phyloP scores from a whole-genome alignment of 805 yeast species.

The Spencermartinsiella europaea region DNA sequence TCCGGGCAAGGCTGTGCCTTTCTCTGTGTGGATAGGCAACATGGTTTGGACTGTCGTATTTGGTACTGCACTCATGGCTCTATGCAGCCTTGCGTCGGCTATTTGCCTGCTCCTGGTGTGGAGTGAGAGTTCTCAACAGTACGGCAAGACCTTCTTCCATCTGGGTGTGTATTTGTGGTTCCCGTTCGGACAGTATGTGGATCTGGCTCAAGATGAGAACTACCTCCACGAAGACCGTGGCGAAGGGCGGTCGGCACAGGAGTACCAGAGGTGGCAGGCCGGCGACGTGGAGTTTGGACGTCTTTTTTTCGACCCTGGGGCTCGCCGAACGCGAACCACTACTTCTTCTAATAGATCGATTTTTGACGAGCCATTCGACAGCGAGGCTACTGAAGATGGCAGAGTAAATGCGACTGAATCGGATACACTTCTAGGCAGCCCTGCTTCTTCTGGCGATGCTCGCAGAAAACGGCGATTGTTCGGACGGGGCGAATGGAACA shows the following conservation, averaged over 20 bases:
- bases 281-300: conserved; percentile 65
- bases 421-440: conserved; percentile 2
- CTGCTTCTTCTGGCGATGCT: conserved; percentile 1
- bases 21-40: conserved; percentile 65
- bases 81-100: conserved; percentile 49
- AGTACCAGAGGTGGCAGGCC: conserved; percentile 83
- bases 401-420: neutral
- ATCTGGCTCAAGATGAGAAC: conserved; percentile 69
- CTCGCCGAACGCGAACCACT: neutral
- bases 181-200: conserved; percentile 90
- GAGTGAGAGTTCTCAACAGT: conserved; percentile 49
- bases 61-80: conserved; percentile 55
- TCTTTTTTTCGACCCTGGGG: conserved; percentile 68
- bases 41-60: conserved; percentile 66
- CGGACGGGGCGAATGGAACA: conserved; percentile 89
- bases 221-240: conserved; percentile 82
- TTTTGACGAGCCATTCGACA: neutral
- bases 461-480: conserved; percentile 49
- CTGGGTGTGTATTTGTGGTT: conserved; percentile 66
- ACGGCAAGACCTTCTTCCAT: conserved; percentile 54
- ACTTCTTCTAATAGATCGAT: neutral
- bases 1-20: conserved; percentile 46
- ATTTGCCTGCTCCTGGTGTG: conserved; percentile 40
- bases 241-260: conserved; percentile 79
- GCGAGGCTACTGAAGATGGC: neutral